phyloP scores from a whole-genome alignment of 768 basidiomycete genomes.

The Tulasnella sp. region DNA sequence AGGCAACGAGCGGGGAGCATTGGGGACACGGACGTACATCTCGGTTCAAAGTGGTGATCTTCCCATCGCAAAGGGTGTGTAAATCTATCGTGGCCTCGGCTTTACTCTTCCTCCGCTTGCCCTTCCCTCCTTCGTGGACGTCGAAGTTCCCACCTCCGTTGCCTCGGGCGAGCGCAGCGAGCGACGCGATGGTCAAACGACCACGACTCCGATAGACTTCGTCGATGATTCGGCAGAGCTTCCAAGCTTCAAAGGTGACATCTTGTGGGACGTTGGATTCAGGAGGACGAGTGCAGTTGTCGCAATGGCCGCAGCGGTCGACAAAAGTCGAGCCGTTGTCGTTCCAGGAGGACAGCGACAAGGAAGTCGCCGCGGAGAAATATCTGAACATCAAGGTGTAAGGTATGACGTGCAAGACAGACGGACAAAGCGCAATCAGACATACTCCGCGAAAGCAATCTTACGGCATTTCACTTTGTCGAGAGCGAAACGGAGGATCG shows the following conservation, averaged over 20 bases:
- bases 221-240: constrained; percentile 51
- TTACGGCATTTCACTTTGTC: constrained; percentile 73
- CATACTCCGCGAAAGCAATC: constrained; percentile 66
- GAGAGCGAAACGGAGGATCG: constrained; percentile 72
- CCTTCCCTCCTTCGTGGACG: constrained; percentile 27
- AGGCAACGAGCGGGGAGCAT: neutral
- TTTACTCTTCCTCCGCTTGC: constrained; percentile 27
- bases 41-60: constrained; percentile 44
- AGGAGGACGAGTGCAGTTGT: constrained; percentile 66
- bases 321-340: constrained; percentile 46
- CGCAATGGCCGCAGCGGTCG: constrained; percentile 76
- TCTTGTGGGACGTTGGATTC: constrained; percentile 45
- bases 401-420: neutral
- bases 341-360: constrained; percentile 66
- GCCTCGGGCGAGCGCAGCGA: constrained; percentile 61
- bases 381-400: constrained; percentile 37
- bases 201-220: constrained; percentile 37
- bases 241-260: constrained; percentile 69
- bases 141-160: constrained; percentile 43
- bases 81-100: constrained; percentile 44
- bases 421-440: constrained; percentile 16
- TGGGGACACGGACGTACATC: constrained; percentile 39
- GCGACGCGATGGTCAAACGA: constrained; percentile 50
- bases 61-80: constrained; percentile 47
- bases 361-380: constrained; percentile 64